Conservation (phyloP, 2,329 filamentous ascomycete genomes). For the Botrytis medusae region DNA sequence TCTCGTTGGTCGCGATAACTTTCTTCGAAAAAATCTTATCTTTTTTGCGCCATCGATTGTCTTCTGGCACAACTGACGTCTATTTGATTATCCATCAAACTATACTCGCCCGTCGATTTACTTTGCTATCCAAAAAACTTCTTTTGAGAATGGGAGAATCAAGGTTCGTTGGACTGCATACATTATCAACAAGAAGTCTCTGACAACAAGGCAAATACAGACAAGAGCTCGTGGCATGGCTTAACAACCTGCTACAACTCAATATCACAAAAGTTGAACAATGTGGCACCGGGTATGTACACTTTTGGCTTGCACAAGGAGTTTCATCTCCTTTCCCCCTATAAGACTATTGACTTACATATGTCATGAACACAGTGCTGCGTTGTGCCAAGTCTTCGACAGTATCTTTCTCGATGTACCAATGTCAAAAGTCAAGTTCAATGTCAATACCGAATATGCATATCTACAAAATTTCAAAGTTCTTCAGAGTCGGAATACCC, state of each 20-base stretch:
- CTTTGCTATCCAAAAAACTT: slow-evolving; percentile 3
- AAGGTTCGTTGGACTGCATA: slow-evolving; percentile 34
- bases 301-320: slow-evolving; percentile 39
- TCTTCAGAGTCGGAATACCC: slow-evolving; percentile 69
- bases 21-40: slow-evolving; percentile 10
- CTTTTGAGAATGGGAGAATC: slow-evolving; percentile 40
- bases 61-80: neutral
- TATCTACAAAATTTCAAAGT: slow-evolving; percentile 99
- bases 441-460: slow-evolving; percentile 93
- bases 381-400: slow-evolving; percentile 96
- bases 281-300: slow-evolving; percentile 88
- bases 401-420: slow-evolving; percentile 95
- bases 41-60: neutral
- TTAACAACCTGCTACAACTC: slow-evolving; percentile 96
- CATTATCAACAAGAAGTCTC: slow-evolving; percentile 20
- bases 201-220: slow-evolving; percentile 48
- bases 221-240: slow-evolving; percentile 94
- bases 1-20: slow-evolving; percentile 20
- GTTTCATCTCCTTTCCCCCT: slow-evolving; percentile 32
- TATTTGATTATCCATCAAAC: neutral
- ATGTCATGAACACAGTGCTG: slow-evolving; percentile 61
- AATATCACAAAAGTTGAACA: slow-evolving; percentile 99
- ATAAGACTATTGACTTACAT: slow-evolving; percentile 20
- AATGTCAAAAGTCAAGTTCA: slow-evolving; percentile 97
- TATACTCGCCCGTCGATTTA: neutral